Evolutionary conservation across 148 eudicot species (phyloP), one percentile per base, ranked within the genome.

Genomic region (Drosera capensis): DNA sequence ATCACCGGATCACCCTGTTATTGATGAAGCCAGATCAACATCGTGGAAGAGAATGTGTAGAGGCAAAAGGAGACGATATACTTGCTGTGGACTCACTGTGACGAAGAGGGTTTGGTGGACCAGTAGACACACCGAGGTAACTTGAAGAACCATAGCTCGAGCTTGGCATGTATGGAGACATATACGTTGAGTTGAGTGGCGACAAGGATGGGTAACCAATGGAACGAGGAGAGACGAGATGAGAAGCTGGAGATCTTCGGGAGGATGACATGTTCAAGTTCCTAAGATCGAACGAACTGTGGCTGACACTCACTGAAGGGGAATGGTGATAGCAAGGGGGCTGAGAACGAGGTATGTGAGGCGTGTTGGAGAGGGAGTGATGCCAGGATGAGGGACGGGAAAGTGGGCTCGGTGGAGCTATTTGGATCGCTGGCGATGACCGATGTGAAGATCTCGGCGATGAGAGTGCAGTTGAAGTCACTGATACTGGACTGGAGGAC

Each of bases 1-100:
- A n/a, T n/a, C n/a, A n/a, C n/a, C n/a, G n/a, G n/a, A n/a, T n/a
- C n/a, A n/a, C n/a, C n/a, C n/a, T n/a, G n/a, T n/a, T n/a, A n/a
- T n/a, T n/a, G n/a, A n/a, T n/a, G n/a, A n/a, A n/a, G n/a, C n/a
- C n/a, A n/a, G n/a, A n/a, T n/a, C n/a, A n/a, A n/a, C n/a, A n/a
- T n/a, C n/a, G n/a, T n/a, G n/a, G n/a, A n/a, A n/a, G n/a, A n/a
- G n/a, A n/a, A n/a, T n/a, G 77, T 25, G 80, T 75, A 39, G 90
- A 85, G 44, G 71, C 60, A 63, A 54, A 77, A 0, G 82, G 86
- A 25, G 86, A 85, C 45, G 80, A 80, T n/a, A n/a, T n/a, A 59
- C 82, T 85, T 8, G 72, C 39, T 45, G 71, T 63, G 8, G 94
- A 77, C 62, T 72, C 88, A 17, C 84, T 79, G 43, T 53, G 60